Conservation (phyloP, 78 protist species). For the Chrysochromulina tobinii region DNA sequence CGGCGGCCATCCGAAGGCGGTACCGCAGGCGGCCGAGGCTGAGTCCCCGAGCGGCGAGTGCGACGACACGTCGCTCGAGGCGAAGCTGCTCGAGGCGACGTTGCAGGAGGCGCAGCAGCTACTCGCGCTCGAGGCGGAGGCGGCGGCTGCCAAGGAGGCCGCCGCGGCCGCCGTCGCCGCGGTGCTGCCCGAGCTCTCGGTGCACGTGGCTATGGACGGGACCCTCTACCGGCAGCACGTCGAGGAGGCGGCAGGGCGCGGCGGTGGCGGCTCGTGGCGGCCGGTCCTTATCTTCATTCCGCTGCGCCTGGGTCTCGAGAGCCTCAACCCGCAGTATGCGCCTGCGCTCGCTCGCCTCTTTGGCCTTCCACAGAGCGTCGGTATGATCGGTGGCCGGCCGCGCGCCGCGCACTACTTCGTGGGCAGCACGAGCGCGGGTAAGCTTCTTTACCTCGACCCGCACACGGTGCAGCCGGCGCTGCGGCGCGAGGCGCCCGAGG, state of each 20-base stretch:
- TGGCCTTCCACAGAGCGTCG: not conserved
- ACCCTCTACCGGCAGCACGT: not conserved
- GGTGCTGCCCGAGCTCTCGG: not conserved
- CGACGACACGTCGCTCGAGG: not conserved
- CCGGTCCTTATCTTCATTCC: not conserved
- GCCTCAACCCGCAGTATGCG: not conserved
- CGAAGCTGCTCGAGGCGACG: not conserved
- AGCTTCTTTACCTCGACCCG: slow-evolving; percentile 11
- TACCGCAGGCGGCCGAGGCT: too few relatives aligned
- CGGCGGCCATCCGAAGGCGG: too few relatives aligned
- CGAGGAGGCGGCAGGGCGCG: not conserved
- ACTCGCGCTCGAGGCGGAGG: too few relatives aligned
- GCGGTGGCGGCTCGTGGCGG: not conserved
- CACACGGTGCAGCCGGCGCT: slow-evolving; percentile 28
- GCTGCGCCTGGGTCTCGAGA: slow-evolving; percentile 1
- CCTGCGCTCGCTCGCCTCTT: not conserved
- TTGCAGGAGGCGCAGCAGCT: not conserved
- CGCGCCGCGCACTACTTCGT: not conserved
- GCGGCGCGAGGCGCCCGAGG: too few relatives aligned
- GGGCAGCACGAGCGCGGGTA: not conserved
- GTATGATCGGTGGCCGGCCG: slow-evolving; percentile 34
- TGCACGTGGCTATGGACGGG: slow-evolving; percentile 12
- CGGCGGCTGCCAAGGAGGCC: too few relatives aligned
- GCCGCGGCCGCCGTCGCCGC: too few relatives aligned
- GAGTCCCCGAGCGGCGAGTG: too few relatives aligned